Evolutionary conservation across 108 stramenopile species (phyloP), one percentile per base, ranked within the genome.

Genomic region (Schizochytrium sp.): DNA sequence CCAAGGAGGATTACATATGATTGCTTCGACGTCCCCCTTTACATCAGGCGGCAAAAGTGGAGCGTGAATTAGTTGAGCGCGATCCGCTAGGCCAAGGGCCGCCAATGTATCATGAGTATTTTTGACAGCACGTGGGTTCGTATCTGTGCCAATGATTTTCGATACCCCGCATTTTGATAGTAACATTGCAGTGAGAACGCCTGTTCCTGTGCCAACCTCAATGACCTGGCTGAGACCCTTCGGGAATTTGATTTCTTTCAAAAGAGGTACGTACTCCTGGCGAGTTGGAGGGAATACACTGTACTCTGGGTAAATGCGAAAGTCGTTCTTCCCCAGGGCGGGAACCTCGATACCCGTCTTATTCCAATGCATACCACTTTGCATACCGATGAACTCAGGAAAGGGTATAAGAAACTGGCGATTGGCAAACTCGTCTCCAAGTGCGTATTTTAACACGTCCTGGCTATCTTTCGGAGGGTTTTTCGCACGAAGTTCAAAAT

Each of bases 281-380:
- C 64, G 64, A 38, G 64, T 69, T 15, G 64, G 64, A 38, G 64
- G 64, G 44, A 69, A 69, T 44, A 69, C 64, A 44, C 64, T 69
- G 28, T 28, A 69, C 42, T 69, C 42, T 15, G 64, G 64, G 28
- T 44, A 44, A 44, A 69, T 12, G 12, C 64, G 64, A 7, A 69
- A 7, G 42, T 69, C 64, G 5, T 38, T 38, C 10, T 28, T 44
- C 12, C 44, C 64, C 2, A 69, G 64, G 1, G 64, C 64, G 28
- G 64, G 64, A 44, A 69, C 64, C 28, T 69, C 64, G 28, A 69
- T 69, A 44, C 64, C 64, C 12, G 64, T 69, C 64, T 69, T 69
- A 44, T 44, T 44, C 64, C 64, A 69, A 15, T 69, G 40, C 42
- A 13, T 38, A 8, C 42, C 64, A 15, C 64, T 38, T 2, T 8